Base-by-base conservation (phyloP, 2,329 filamentous ascomycete species). In the Anisogramma anomala region DNA sequence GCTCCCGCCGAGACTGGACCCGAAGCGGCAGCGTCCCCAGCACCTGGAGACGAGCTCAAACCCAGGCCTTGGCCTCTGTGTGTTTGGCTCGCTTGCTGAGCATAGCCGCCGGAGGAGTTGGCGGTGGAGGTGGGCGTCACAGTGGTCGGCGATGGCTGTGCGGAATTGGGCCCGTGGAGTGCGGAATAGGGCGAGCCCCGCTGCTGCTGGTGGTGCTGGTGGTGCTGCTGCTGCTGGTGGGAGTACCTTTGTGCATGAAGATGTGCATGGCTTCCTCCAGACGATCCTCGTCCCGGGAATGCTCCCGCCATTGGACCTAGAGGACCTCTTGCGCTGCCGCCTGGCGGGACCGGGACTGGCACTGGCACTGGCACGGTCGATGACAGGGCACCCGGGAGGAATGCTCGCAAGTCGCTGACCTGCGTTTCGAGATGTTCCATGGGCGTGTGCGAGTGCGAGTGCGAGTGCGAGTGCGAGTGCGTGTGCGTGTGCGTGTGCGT, bases 381-480 rank as follows among this genome's bases (percentile, higher is more conserved):
- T 22, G 35, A 39, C 52, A 42, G 36, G 47, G 52, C 55, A 43
- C 59, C 53, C 66, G 61, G 23, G 51, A 73, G 59, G 52, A 66
- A 71, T 6, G 53, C 53, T 52, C 67, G 67, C 59, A 74, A 57
- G 59, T 73, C 70, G 55, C 64, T 69, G 48, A 65, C 68, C 58
- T 73, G 70, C 43, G 62, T 65, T 53, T 72, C 67, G 50, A 73
- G 67, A 55, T 68, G 68, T 53, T 74, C 69, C 70, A 74, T 74
- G 6, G 34, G 43, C 36, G 30, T 30, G 20, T 11, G 22, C n/a
- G n/a, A n/a, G n/a, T n/a, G n/a, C n/a, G n/a, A n/a, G n/a, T n/a
- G n/a, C n/a, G n/a, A n/a, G n/a, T n/a, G n/a, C n/a, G n/a, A n/a
- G n/a, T n/a, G n/a, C n/a, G n/a, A n/a, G n/a, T n/a, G n/a, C n/a